Evolutionary conservation across 768 basidiomycete species (phyloP).

Genomic region (Naganishia vaughanmartiniae): DNA sequence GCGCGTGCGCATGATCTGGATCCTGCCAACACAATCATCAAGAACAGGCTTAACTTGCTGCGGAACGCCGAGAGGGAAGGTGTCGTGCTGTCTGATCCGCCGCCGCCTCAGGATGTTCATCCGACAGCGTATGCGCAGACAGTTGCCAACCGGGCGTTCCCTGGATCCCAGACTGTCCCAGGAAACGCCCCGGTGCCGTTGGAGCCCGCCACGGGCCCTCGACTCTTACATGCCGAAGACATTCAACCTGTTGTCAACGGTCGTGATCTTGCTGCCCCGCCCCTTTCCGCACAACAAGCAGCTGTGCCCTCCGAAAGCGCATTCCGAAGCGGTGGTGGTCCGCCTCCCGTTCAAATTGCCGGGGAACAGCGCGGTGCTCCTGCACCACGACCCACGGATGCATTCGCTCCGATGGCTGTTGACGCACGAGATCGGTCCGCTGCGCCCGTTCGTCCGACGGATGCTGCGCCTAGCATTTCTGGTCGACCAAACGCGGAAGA

Average conservation of each 20-base stretch:
- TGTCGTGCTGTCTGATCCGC: slow-evolving; percentile 72
- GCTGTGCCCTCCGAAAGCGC: slow-evolving; percentile 32
- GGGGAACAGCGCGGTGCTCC: slow-evolving; percentile 47
- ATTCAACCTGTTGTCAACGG: slow-evolving; percentile 32
- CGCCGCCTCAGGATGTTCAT: slow-evolving; percentile 91
- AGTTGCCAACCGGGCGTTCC: slow-evolving; percentile 27
- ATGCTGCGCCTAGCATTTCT: slow-evolving; percentile 39
- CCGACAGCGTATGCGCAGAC: slow-evolving; percentile 77
- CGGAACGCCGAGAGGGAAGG: slow-evolving; percentile 75
- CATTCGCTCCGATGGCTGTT: slow-evolving; percentile 48
- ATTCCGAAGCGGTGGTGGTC: slow-evolving; percentile 47
- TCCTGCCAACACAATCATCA: slow-evolving; percentile 76
- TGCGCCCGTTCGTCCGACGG: slow-evolving; percentile 34
- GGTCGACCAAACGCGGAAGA: slow-evolving; percentile 26
- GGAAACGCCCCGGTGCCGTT: neutral
- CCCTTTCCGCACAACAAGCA: slow-evolving; percentile 32
- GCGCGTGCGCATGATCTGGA: slow-evolving; percentile 92
- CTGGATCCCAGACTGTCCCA: slow-evolving; percentile 27
- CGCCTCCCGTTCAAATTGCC: slow-evolving; percentile 45
- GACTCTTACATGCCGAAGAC: slow-evolving; percentile 7
- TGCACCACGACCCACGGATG: slow-evolving; percentile 41
- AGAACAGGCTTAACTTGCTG: slow-evolving; percentile 72
- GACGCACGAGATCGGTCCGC: slow-evolving; percentile 38
- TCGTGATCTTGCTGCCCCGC: slow-evolving; percentile 46
- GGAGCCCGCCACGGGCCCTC: neutral